Percentiles rank a stretch among this genome's conserved stretches.
Conservation (phyloP, 2,329 filamentous ascomycete genomes). For the Knoxdaviesia proteae region DNA sequence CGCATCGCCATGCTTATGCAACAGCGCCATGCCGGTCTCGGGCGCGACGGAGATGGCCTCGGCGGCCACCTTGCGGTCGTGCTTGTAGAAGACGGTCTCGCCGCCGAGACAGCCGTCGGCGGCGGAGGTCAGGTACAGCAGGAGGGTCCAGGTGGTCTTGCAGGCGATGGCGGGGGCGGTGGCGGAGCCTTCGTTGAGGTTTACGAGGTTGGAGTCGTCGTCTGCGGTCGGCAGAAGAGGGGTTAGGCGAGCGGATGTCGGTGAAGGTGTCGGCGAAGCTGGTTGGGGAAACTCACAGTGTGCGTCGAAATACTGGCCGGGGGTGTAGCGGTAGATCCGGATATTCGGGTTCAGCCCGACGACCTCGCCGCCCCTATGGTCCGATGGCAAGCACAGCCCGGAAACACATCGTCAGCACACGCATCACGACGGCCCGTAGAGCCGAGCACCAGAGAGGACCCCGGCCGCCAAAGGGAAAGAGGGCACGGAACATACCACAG, state of each 20-base stretch:
- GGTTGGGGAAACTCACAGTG: slow-evolving; percentile 49
- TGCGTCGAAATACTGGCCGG: slow-evolving; percentile 78
- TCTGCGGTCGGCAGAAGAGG: slow-evolving; percentile 42
- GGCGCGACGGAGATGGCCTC: slow-evolving; percentile 52
- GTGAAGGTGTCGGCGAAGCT: background rate
- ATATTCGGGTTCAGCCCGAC: slow-evolving; percentile 81
- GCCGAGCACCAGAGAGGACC: slow-evolving; percentile 1
- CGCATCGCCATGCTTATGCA: slow-evolving; percentile 76
- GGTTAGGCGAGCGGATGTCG: background rate
- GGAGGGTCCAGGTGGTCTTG: slow-evolving; percentile 75
- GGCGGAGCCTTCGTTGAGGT: slow-evolving; percentile 18
- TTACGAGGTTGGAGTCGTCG: slow-evolving; percentile 65
- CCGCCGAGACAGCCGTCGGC: slow-evolving; percentile 61
- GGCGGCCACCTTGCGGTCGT: slow-evolving; percentile 31
- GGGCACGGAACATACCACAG: slow-evolving; percentile 20
- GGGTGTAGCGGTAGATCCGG: slow-evolving; percentile 66
- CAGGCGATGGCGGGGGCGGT: slow-evolving; percentile 20
- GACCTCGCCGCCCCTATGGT: slow-evolving; percentile 57
- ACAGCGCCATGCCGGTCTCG: slow-evolving; percentile 66
- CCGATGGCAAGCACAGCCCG: background rate
- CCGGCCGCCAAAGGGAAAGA: background rate
- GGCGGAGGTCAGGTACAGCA: slow-evolving; percentile 67
- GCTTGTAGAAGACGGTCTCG: slow-evolving; percentile 80
- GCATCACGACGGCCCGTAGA: background rate
- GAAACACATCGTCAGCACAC: background rate